Evolutionary conservation across 306 rosid species (phyloP).

Genomic region (Geum urbanum): DNA sequence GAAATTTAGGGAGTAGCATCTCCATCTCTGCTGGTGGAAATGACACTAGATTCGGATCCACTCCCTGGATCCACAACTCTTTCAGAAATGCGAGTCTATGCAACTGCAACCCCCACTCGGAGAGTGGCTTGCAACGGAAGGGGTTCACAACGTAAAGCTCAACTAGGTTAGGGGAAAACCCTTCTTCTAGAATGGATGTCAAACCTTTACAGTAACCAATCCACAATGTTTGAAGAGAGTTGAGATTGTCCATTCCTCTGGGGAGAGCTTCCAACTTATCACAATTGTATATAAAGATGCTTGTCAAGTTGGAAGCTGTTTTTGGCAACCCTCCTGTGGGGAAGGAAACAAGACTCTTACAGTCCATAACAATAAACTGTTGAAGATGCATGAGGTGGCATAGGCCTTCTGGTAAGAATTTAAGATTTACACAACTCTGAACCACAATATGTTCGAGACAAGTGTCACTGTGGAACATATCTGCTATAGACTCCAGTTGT

Average conservation of each 20-base stretch:
- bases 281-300: not conserved
- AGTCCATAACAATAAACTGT: not conserved
- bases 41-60: not conserved
- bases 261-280: slow-evolving; percentile 4
- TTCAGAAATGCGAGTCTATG: slow-evolving; percentile 7
- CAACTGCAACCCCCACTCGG: slow-evolving; percentile 16
- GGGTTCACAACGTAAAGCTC: not conserved
- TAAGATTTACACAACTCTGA: not conserved
- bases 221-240: not conserved
- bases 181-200: slow-evolving; percentile 8
- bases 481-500: slow-evolving; percentile 31
- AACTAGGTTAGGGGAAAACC: not conserved
- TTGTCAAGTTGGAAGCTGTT: slow-evolving; percentile 3
- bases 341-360: slow-evolving; percentile 19
- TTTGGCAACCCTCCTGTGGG: not conserved
- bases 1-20: slow-evolving; percentile 4
- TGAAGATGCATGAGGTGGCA: not conserved
- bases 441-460: slow-evolving; percentile 22
- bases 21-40: slow-evolving; percentile 4
- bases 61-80: not conserved
- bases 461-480: not conserved
- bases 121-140: slow-evolving; percentile 1
- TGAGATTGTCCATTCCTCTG: not conserved
- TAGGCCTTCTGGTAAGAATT: not conserved
- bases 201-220: not conserved